These are phyloP conservation scores for Russula lepida DNA, from an alignment of 768 basidiomycete genomes.

Conservation along the genomic window DNA sequence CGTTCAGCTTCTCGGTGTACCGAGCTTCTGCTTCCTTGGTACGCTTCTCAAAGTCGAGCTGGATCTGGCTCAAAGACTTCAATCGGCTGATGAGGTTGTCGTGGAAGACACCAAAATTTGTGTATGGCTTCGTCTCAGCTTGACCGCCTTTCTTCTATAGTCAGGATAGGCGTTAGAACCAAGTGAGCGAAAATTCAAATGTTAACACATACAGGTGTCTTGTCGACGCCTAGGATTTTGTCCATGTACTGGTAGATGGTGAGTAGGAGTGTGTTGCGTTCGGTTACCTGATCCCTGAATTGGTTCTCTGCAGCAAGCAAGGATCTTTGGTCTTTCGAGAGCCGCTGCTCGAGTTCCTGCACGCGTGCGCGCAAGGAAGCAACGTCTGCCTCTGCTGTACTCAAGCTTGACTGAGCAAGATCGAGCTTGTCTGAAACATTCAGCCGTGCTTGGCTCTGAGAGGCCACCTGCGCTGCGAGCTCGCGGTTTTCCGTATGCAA, in stretches of 20 bases:
- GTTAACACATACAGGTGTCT: conserved; percentile 57
- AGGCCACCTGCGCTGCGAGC: conserved; percentile 65
- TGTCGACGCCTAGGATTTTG: conserved; percentile 84
- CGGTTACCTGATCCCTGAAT: conserved; percentile 87
- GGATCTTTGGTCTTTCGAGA: conserved; percentile 75
- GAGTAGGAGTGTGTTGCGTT: conserved; percentile 83
- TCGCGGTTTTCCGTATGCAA: conserved; percentile 77
- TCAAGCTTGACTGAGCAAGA: conserved; percentile 47
- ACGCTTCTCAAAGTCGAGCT: conserved; percentile 79
- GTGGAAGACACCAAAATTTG: conserved; percentile 90
- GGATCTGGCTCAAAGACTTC: conserved; percentile 76
- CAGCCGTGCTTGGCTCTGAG: conserved; percentile 80
- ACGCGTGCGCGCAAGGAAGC: conserved; percentile 49
- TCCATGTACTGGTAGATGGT: conserved; percentile 95
- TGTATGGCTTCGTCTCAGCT: conserved; percentile 85
- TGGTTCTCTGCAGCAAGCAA: conserved; percentile 65
- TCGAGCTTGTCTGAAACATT: conserved; percentile 91
- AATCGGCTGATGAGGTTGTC: conserved; percentile 87
- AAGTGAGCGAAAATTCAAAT: background rate
- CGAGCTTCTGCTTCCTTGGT: conserved; percentile 68
- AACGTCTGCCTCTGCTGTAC: conserved; percentile 62
- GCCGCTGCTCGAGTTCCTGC: conserved; percentile 66
- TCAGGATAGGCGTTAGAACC: background rate
- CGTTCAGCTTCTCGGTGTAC: conserved; percentile 63
- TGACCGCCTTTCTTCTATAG: conserved; percentile 63